phyloP scores from a whole-genome alignment of 1,284 basidiomycete species.

The Kwoniella shivajii region DNA sequence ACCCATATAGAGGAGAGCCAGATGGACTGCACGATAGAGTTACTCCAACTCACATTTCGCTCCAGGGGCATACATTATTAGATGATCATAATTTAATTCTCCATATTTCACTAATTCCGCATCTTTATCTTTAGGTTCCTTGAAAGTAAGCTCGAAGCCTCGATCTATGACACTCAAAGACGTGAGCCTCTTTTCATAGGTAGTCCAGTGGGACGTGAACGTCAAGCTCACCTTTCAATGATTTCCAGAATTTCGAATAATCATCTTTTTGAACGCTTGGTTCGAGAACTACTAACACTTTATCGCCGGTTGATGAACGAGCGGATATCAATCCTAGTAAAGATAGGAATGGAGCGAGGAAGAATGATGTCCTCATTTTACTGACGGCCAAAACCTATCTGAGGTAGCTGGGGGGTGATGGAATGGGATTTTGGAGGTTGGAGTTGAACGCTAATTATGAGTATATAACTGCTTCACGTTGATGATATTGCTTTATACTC shows the following conservation, averaged over 20 bases:
- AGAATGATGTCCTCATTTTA: too few relatives aligned
- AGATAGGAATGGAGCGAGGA: constrained; percentile 21
- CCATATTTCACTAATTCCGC: constrained; percentile 71
- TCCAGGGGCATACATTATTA: constrained; percentile 79
- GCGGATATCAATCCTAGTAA: constrained; percentile 53
- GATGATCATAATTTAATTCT: constrained; percentile 73
- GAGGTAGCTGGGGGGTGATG: too few relatives aligned
- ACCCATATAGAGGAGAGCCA: too few relatives aligned
- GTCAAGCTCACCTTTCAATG: constrained; percentile 66
- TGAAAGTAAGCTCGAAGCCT: constrained; percentile 81
- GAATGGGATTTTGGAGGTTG: too few relatives aligned
- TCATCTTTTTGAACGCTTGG: constrained; percentile 64
- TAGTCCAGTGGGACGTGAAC: background rate
- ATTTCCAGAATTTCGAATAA: constrained; percentile 79
- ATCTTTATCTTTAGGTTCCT: constrained; percentile 69
- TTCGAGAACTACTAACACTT: constrained; percentile 81
- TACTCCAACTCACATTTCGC: constrained; percentile 76
- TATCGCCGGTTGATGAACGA: constrained; percentile 77
- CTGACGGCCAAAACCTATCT: too few relatives aligned
- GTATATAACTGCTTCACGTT: too few relatives aligned
- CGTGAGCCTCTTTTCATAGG: background rate
- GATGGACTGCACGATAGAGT: too few relatives aligned
- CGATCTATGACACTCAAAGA: constrained; percentile 58
- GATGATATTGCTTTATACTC: too few relatives aligned
- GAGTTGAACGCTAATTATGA: too few relatives aligned